Conservation (phyloP, 2,329 filamentous ascomycete genomes). For the Penicillium janthinellum region DNA sequence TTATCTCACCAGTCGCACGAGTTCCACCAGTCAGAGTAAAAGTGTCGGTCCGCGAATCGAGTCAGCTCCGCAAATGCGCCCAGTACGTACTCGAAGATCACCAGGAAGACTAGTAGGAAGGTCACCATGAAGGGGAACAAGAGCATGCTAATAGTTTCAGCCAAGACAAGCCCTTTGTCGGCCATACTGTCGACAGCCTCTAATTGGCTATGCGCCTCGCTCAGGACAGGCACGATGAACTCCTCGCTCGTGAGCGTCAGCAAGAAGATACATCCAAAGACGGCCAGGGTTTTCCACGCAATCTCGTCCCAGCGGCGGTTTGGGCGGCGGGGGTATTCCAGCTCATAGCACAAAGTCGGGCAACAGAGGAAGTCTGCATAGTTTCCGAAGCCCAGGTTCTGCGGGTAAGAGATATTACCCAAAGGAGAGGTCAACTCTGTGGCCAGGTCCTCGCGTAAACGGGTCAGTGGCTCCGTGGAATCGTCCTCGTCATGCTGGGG, state of each 20-base stretch:
- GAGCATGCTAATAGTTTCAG: slow-evolving; percentile 86
- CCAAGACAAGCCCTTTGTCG: slow-evolving; percentile 77
- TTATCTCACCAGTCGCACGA: slow-evolving; percentile 51
- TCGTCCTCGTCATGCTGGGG: slow-evolving; percentile 32
- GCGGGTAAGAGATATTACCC: slow-evolving; percentile 85
- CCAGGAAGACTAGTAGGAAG: slow-evolving; percentile 91
- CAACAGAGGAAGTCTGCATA: slow-evolving; percentile 86
- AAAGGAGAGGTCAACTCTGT: slow-evolving; percentile 88
- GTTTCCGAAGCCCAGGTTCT: slow-evolving; percentile 81
- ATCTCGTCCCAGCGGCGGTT: slow-evolving; percentile 78
- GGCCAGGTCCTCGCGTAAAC: slow-evolving; percentile 82
- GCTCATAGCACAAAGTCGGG: slow-evolving; percentile 94
- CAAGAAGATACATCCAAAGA: slow-evolving; percentile 95
- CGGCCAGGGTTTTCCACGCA: slow-evolving; percentile 80
- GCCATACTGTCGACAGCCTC: slow-evolving; percentile 51
- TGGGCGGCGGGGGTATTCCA: slow-evolving; percentile 85
- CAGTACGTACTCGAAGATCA: slow-evolving; percentile 96
- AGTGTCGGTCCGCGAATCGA: slow-evolving; percentile 87
- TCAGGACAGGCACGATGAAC: slow-evolving; percentile 88
- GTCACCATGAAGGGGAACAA: slow-evolving; percentile 97
- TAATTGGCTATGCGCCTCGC: slow-evolving; percentile 65
- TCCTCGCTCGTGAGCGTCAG: slow-evolving; percentile 90
- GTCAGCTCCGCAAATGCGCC: slow-evolving; percentile 95
- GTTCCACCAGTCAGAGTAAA: slow-evolving; percentile 79
- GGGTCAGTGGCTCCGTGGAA: slow-evolving; percentile 58